Evolutionary conservation across 371 early-diverging fungal species (phyloP), one percentile per base, ranked within the genome.

Genomic region (Coemansia sp.): DNA sequence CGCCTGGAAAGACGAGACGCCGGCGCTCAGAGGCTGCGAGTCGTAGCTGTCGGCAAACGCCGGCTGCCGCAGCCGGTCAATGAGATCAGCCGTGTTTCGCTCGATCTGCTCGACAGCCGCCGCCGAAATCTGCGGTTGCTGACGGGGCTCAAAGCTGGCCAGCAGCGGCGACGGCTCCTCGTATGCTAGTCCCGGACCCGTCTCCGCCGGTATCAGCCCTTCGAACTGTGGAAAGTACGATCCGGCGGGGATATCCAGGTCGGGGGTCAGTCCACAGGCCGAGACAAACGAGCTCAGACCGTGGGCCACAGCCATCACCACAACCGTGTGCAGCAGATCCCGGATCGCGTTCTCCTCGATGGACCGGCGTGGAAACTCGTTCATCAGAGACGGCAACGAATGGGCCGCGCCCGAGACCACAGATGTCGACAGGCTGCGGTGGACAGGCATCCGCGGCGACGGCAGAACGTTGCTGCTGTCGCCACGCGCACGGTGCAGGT

Each of bases 211-310:
- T 45, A 63, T 31, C 16, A 68, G 53, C 14, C 42, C 31, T 1
- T 59, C 68, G 7, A 57, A 14, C 6, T 59, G 55, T 7, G 54
- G 9, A 47, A 72, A 72, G 41, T 49, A 63, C 48, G 73, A 63
- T 26, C 73, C 73, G 1, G 68, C 59, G 2, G 64, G 57, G 11
- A 52, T 56, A 34, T 72, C 73, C 30, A 72, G 48, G 26, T 72
- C 73, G n/a, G 73, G 68, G 11, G 57, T 26, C 20, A 72, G 55
- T 1, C 73, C 73, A 31, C 73, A 68, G 14, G 73, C 68, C 4
- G 48, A 30, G 13, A 64, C 73, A 51, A 72, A 62, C 43, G 63
- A 43, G 6, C 68, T 54, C 54, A 72, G 64, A 4, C 73, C 65
- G 16, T 72, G 73, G 7, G 59, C 68, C 13, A 72, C 73, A 2